phyloP scores from a whole-genome alignment of 192 early-diverging fungal genomes.

The Coemansia sp. region DNA sequence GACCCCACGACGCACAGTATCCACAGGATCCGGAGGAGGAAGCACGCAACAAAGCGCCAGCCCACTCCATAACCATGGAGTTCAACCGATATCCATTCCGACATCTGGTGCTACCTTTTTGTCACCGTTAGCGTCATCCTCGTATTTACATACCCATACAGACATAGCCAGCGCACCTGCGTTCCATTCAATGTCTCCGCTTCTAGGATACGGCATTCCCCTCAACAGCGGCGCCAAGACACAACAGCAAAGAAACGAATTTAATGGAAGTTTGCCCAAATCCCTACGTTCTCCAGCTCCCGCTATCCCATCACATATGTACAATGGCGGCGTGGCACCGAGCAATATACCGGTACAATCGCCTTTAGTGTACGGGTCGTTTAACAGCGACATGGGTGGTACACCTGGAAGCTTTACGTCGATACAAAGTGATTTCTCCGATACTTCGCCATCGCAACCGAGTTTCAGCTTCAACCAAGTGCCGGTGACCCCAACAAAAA shows the following conservation, averaged over 20 bases:
- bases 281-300: constrained; percentile 9
- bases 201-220: background rate
- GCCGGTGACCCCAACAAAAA: background rate
- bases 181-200: background rate
- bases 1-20: constrained; percentile 25
- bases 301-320: constrained; percentile 40
- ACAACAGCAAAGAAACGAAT: background rate
- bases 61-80: background rate
- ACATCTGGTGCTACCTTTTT: background rate
- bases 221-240: background rate
- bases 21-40: background rate
- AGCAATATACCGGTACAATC: background rate
- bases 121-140: background rate
- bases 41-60: background rate
- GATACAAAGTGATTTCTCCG: constrained; percentile 16
- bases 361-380: background rate
- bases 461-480: background rate
- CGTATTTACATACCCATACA: background rate
- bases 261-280: background rate
- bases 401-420: constrained; percentile 13
- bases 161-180: constrained; percentile 10
- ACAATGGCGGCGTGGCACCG: background rate
- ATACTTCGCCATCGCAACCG: background rate
- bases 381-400: background rate
- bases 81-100: constrained; percentile 25